Evolutionary conservation across 805 yeast species (phyloP).

Genomic region (Blastobotrys terrestris): DNA sequence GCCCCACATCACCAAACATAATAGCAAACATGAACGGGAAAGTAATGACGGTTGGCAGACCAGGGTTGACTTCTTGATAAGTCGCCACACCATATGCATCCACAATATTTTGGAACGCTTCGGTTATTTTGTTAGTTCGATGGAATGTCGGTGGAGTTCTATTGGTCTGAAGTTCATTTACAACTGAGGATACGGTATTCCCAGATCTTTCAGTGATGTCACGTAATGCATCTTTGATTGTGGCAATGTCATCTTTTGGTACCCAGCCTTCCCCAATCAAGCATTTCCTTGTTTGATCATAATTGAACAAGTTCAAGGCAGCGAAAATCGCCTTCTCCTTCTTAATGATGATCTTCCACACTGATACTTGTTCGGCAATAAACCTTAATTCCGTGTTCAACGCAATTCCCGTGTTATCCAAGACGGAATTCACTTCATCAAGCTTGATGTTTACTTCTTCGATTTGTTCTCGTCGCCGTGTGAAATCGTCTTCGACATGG

Average conservation of each 20-base stretch:
- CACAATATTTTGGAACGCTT: constrained; percentile 85
- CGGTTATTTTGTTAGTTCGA: constrained; percentile 84
- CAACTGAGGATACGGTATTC: constrained; percentile 37
- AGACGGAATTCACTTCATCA: constrained; percentile 52
- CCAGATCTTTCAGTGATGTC: constrained; percentile 48
- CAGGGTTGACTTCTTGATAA: constrained; percentile 94
- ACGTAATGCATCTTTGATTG: constrained; percentile 56
- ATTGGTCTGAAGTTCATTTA: constrained; percentile 61
- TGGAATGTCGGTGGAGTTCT: constrained; percentile 92
- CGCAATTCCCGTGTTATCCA: constrained; percentile 57
- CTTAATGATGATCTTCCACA: constrained; percentile 62
- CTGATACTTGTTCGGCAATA: constrained; percentile 64
- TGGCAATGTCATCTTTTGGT: constrained; percentile 63
- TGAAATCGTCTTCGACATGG: constrained; percentile 48
- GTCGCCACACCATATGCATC: constrained; percentile 94
- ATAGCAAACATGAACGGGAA: constrained; percentile 98
- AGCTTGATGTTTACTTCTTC: constrained; percentile 41
- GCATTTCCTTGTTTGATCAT: constrained; percentile 73
- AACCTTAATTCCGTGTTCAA: constrained; percentile 71
- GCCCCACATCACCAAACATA: constrained; percentile 98
- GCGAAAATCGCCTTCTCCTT: constrained; percentile 81
- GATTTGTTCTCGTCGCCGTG: constrained; percentile 34
- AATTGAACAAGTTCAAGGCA: constrained; percentile 71
- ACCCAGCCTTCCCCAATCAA: constrained; percentile 97
- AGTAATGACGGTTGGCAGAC: constrained; percentile 86